Conservation (phyloP, 176 grass and related monocot species). For the Pontederia crassipes region DNA sequence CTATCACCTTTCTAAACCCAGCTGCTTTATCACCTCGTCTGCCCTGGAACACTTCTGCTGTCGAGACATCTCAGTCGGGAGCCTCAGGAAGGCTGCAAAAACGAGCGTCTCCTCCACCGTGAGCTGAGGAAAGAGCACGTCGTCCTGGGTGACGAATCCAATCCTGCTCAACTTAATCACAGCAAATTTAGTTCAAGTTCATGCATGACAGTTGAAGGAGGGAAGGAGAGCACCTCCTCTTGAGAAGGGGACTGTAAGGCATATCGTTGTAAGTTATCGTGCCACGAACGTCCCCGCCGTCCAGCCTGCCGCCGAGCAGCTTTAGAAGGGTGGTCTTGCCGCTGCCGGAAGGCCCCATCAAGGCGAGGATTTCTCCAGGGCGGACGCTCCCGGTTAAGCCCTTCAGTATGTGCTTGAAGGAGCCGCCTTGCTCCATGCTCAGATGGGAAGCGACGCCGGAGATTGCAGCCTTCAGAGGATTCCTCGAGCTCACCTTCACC, state of each 20-base stretch:
- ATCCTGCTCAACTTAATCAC: conserved; percentile 32
- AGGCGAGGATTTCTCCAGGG: conserved; percentile 72
- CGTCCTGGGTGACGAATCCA: conserved; percentile 89
- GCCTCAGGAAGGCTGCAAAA: conserved; percentile 77
- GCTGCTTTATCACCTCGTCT: conserved; percentile 62
- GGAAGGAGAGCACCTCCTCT: conserved; percentile 43
- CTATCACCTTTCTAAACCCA: conserved; percentile 54
- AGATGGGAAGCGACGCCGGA: conserved; percentile 26
- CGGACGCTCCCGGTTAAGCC: conserved; percentile 70
- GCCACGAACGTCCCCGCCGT: conserved; percentile 49
- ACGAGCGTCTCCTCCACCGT: conserved; percentile 92
- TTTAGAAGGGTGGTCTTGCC: conserved; percentile 89
- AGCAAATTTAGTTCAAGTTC: not conserved
- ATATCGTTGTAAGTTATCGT: conserved; percentile 78
- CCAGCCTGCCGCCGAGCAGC: conserved; percentile 65
- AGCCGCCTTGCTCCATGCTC: conserved; percentile 41
- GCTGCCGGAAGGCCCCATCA: conserved; percentile 93
- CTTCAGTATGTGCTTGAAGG: conserved; percentile 74
- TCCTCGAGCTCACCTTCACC: conserved; percentile 41
- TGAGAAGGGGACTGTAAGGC: conserved; percentile 60
- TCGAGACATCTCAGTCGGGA: conserved; percentile 65
- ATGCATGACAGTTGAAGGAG: not conserved
- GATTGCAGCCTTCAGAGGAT: conserved; percentile 45
- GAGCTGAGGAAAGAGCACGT: conserved; percentile 82
- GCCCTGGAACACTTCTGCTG: conserved; percentile 69